Evolutionary conservation across 2,329 filamentous ascomycete genomes (phyloP).

Genomic region (Paradendryphiella salina): DNA sequence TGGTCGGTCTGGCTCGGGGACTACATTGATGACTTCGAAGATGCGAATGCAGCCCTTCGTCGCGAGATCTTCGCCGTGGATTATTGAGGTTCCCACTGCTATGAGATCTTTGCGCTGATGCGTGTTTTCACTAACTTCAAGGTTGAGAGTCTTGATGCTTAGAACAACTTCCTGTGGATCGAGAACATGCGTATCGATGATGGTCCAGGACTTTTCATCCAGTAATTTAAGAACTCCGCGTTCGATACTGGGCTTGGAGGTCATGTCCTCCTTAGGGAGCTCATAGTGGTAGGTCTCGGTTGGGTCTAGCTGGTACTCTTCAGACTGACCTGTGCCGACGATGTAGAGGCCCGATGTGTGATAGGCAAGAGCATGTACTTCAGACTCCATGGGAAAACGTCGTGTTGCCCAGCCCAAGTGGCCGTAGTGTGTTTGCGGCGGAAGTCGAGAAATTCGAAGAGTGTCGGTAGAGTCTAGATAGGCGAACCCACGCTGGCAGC

Average conservation of each 20-base stretch:
- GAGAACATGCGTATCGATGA: constrained; percentile 75
- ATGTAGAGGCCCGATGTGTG: constrained; percentile 78
- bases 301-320: constrained; percentile 75
- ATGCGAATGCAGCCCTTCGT: constrained; percentile 84
- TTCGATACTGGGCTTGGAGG: constrained; percentile 68
- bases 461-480: constrained; percentile 67
- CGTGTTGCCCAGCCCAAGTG: constrained; percentile 76
- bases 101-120: constrained; percentile 83
- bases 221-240: constrained; percentile 77
- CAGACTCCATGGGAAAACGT: constrained; percentile 70
- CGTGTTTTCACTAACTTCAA: constrained; percentile 89
- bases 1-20: constrained; percentile 81
- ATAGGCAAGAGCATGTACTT: constrained; percentile 74
- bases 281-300: constrained; percentile 83
- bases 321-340: constrained; percentile 67
- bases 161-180: constrained; percentile 77
- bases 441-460: constrained; percentile 73
- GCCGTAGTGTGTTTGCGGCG: constrained; percentile 66
- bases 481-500: constrained; percentile 80
- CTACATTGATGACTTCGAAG: constrained; percentile 88
- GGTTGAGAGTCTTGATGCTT: constrained; percentile 77
- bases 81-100: constrained; percentile 79
- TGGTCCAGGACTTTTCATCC: constrained; percentile 73
- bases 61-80: constrained; percentile 88
- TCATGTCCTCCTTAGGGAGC: constrained; percentile 68